Percentiles rank a stretch among this genome's conserved stretches.
phyloP scores from a whole-genome alignment of 148 eudicot genomes.

The Camellia granthamiana region DNA sequence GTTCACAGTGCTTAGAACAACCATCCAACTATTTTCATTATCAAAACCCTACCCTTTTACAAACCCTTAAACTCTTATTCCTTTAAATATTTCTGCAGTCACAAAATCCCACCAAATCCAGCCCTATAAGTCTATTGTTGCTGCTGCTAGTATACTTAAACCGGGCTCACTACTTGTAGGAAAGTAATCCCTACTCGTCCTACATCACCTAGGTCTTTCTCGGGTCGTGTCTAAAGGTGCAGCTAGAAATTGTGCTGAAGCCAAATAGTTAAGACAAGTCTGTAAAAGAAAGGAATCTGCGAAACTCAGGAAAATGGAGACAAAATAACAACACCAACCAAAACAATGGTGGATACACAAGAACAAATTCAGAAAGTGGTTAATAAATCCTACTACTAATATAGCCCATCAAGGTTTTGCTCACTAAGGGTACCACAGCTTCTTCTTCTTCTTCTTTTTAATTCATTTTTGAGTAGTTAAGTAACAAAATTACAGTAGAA shows the following conservation, averaged over 20 bases:
- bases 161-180: too few species aligned
- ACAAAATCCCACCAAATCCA: too few species aligned
- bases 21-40: too few species aligned
- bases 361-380: not conserved
- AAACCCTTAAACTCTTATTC: too few species aligned
- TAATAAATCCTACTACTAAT: not conserved
- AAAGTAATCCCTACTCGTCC: too few species aligned
- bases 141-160: too few species aligned
- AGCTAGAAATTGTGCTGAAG: not conserved
- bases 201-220: not conserved
- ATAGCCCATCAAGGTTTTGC: conserved; percentile 3
- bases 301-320: not conserved
- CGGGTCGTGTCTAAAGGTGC: not conserved
- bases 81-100: too few species aligned
- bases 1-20: too few species aligned
- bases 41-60: too few species aligned
- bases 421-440: not conserved
- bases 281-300: not conserved
- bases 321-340: not conserved
- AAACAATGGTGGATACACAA: conserved; percentile 2
- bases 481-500: not conserved
- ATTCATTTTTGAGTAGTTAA: not conserved
- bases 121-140: too few species aligned
- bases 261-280: not conserved
- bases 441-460: not conserved